Evolutionary conservation across 371 early-diverging fungal genomes (phyloP).

Genomic region (Basidiobolus meristosporus): DNA sequence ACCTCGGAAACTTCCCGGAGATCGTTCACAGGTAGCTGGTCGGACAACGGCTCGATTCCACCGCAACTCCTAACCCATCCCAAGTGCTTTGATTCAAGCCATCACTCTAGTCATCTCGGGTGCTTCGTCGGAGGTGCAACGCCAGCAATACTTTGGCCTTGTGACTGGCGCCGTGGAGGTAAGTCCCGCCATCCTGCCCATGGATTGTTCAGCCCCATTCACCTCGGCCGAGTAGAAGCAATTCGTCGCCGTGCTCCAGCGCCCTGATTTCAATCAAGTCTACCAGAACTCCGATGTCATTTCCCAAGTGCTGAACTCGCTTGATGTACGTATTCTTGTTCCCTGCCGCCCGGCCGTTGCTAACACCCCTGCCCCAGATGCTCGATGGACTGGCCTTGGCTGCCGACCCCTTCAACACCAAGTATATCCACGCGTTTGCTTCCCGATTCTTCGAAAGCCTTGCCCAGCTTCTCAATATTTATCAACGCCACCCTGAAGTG

Average conservation of each 20-base stretch:
- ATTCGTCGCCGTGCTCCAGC: constrained; percentile 23
- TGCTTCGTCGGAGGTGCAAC: constrained; percentile 19
- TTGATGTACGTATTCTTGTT: constrained; percentile 26
- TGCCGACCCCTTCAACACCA: constrained; percentile 36
- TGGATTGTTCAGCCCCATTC: neutral
- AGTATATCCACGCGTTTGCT: constrained; percentile 27
- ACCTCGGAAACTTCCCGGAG: constrained; percentile 37
- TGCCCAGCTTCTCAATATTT: constrained; percentile 36
- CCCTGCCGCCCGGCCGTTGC: neutral
- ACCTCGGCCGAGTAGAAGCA: constrained; percentile 12
- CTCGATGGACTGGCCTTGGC: constrained; percentile 60
- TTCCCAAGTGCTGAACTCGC: constrained; percentile 31
- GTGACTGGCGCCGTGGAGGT: constrained; percentile 24
- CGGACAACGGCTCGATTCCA: neutral
- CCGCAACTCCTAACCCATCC: neutral
- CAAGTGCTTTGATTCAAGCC: constrained; percentile 44
- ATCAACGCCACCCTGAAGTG: constrained; percentile 36
- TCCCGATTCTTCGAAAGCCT: constrained; percentile 41
- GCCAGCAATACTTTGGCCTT: constrained; percentile 25
- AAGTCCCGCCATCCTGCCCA: neutral
- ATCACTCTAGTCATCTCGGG: constrained; percentile 39
- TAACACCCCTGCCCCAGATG: constrained; percentile 15
- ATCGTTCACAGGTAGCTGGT: constrained; percentile 30
- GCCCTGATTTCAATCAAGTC: constrained; percentile 28
- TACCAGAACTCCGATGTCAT: constrained; percentile 33